Conservation (phyloP, 495 filamentous ascomycete genomes). For the Lophium mytilinum region DNA sequence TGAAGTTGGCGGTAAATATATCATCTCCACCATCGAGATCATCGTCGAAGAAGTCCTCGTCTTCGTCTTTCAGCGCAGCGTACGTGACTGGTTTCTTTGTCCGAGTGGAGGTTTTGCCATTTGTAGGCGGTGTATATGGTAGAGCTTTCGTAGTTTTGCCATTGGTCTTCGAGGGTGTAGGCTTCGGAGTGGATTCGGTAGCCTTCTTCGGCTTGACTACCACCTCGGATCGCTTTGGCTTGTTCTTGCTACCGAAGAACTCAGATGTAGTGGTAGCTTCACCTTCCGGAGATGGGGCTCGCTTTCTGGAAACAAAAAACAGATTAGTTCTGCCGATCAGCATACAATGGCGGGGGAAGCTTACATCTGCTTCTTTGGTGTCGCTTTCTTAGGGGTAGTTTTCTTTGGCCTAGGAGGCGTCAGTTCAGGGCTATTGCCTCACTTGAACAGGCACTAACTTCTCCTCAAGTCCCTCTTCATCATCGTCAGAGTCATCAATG, state of each 20-base stretch:
- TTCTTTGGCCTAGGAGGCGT: constrained; percentile 21
- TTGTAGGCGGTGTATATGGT: constrained; percentile 8
- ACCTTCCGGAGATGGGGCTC: constrained; percentile 21
- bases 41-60: constrained; percentile 34
- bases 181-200: constrained; percentile 17
- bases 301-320: constrained; percentile 6
- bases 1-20: constrained; percentile 29
- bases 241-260: constrained; percentile 35
- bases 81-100: constrained; percentile 21
- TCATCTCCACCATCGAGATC: constrained; percentile 29
- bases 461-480: constrained; percentile 26
- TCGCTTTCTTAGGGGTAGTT: constrained; percentile 23
- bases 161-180: constrained; percentile 19
- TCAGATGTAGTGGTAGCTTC: constrained; percentile 32
- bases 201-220: constrained; percentile 26
- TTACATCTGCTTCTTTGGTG: constrained; percentile 28
- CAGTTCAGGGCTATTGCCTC: not conserved
- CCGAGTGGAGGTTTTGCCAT: constrained; percentile 17
- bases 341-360: not conserved
- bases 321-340: no score
- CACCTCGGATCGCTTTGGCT: constrained; percentile 33
- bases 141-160: constrained; percentile 13
- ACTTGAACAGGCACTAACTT: constrained; percentile 7
- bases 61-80: constrained; percentile 28
- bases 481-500: constrained; percentile 26